Evolutionary conservation across 352 stramenopile genomes (phyloP), one percentile per base, ranked within the genome.

Genomic region (Globisporangium cystogenes): DNA sequence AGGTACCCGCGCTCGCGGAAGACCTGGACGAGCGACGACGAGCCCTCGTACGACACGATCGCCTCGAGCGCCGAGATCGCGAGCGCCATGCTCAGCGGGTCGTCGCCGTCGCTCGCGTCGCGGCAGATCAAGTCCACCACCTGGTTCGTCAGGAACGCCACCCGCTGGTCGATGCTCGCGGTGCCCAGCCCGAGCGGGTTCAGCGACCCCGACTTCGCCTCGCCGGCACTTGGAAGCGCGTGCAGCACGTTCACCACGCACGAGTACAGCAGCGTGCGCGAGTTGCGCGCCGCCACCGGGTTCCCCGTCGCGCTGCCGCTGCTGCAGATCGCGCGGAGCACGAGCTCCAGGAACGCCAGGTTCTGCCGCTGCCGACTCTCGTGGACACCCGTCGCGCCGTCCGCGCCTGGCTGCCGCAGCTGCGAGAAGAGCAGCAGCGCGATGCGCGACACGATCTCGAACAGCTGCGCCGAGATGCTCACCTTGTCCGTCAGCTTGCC

Each of bases 11-110:
- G 78, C 50, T 92, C 82, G 47, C 82, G 76, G 53, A 89, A 77
- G 21, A 72, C 61, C 48, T 77, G 70, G 44, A 85, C 61, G 37
- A 87, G 59, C 31, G 67, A 64, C n/a, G 71, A 66, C 7, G 69
- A 54, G 18, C 66, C 64, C 36, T 86, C 72, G 29, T 84, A 74
- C 37, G 68, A 65, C 16, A 86, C 62, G 48, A 94, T 63, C 20
- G 79, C 73, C 54, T 93, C 82, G 0, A 94, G 58, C 3, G 75
- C 76, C 15, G 78, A 84, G 29, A 92, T 76, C 4, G 83, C 81
- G 8, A 94, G 70, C 12, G 77, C 82, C 81, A 94, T 92, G 46
- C 75, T 87, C 48, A 94, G 55, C 18, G 84, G 79, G 36, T 90
- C 81, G 45, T 86, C 70, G 23, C 76, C 80, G 62, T 92, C 83